phyloP scores from a whole-genome alignment of 1,284 basidiomycete species.

The Boletus smithii region DNA sequence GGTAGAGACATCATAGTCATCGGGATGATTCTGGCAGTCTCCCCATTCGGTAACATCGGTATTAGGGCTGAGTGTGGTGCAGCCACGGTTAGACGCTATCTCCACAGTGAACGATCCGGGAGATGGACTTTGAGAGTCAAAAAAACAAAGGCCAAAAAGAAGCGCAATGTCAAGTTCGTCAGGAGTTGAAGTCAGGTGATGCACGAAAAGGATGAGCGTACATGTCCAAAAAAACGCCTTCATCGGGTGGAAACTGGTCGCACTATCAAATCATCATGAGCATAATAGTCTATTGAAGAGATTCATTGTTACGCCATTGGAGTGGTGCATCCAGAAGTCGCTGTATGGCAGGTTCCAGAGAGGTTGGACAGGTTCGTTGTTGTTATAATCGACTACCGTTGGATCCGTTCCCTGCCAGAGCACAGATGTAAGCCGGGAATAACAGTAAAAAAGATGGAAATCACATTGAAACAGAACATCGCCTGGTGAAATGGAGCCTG shows the following conservation, averaged over 20 bases:
- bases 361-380: background rate
- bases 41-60: background rate
- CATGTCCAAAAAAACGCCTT: conserved; percentile 6
- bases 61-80: background rate
- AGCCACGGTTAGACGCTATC: conserved; percentile 6
- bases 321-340: conserved; percentile 10
- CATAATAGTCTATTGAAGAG: background rate
- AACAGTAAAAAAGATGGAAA: background rate
- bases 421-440: conserved; percentile 2
- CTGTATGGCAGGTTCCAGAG: background rate
- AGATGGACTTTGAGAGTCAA: conserved; percentile 5
- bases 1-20: background rate
- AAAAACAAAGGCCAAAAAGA: background rate
- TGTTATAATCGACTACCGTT: background rate
- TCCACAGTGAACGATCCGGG: background rate
- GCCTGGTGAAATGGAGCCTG: rapidly evolving
- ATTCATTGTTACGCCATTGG: conserved; percentile 1
- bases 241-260: background rate
- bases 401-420: conserved; percentile 9
- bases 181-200: background rate
- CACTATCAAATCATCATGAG: conserved; percentile 10
- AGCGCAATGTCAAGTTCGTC: background rate
- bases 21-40: conserved; percentile 8
- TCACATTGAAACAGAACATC: conserved; percentile 16
- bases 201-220: conserved; percentile 1